Base-by-base conservation (phyloP, 192 early-diverging fungal genomes). In the Podochytrium sp. region DNA sequence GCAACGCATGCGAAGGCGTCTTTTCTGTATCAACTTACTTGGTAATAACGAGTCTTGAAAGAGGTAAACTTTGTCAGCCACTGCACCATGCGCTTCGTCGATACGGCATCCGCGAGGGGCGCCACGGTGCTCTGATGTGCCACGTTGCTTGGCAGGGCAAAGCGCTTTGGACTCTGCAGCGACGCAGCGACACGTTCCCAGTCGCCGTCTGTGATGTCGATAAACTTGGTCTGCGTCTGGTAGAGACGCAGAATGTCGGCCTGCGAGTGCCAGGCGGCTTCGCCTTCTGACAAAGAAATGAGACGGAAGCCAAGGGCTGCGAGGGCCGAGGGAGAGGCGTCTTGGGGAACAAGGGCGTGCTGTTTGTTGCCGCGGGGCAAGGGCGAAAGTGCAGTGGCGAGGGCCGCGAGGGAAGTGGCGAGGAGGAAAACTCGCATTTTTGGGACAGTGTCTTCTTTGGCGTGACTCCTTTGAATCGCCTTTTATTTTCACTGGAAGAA, bases 31-130 rank as follows among this genome's bases (percentile, higher is more conserved):
- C 33, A 40, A 6, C 16, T 12, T 61, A 89, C 88, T 69, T 92
- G 91, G 83, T 93, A 99, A 82, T 97, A 97, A 20, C 97, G 89
- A 67, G 89, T 99, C 43, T 87, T 80, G 89, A 99, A 97, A 27
- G 76, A 81, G 2, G 94, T 95, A 71, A 98, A 94, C 18, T 80
- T 82, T 37, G 79, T 86, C 72, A 99, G 75, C 43, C 89, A 89
- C 25, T 83, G 65, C 53, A 89, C 79, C 84, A 96, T 93, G 66
- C 84, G 71, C 39, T 83, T 67, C 12, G 89, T 87, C 6, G 87
- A 89, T 58, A 98, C 81, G 32, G 75, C 69, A n/a, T 49, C 77
- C 59, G 91, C 78, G n/a, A 92, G 85, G 10, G 80, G 76, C 3
- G 78, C 67, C 2, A 94, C 90, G 76, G 90, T 80, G n/a, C 84